phyloP scores from a whole-genome alignment of 2,329 filamentous ascomycete species.

The Hyphodiscus sp. region DNA sequence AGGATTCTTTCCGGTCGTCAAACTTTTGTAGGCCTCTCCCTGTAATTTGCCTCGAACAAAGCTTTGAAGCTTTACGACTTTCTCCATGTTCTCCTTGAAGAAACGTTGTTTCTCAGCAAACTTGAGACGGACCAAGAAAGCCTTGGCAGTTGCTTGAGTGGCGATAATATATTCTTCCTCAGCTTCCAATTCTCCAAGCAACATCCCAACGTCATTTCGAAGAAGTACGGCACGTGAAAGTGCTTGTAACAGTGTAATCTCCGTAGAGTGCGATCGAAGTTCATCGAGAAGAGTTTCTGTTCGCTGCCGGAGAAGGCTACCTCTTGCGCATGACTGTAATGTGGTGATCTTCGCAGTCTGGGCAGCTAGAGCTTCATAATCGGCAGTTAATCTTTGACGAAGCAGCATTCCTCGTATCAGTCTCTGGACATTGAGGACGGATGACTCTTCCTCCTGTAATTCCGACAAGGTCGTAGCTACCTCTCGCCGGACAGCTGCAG shows the following conservation, averaged over 20 bases:
- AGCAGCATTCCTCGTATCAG: conserved; percentile 55
- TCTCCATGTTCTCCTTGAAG: conserved; percentile 96
- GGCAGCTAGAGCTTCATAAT: conserved; percentile 49
- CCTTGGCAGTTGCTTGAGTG: conserved; percentile 69
- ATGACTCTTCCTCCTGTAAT: conserved; percentile 40
- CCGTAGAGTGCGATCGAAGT: conserved; percentile 60
- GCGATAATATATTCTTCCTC: conserved; percentile 72
- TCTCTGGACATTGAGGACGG: conserved; percentile 49
- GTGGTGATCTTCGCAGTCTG: conserved; percentile 50
- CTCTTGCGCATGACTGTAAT: conserved; percentile 63
- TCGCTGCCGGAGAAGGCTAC: conserved; percentile 55
- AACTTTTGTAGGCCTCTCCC: conserved; percentile 94
- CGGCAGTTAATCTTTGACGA: conserved; percentile 42
- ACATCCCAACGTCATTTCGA: conserved; percentile 64
- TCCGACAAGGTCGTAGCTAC: conserved; percentile 42
- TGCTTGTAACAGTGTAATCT: conserved; percentile 66
- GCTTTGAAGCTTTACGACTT: conserved; percentile 97
- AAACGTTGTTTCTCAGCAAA: conserved; percentile 83
- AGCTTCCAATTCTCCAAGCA: conserved; percentile 72
- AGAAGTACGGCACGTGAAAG: conserved; percentile 73
- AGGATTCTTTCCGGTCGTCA: conserved; percentile 93
- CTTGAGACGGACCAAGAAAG: conserved; percentile 62
- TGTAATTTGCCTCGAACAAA: conserved; percentile 93
- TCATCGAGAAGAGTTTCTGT: conserved; percentile 60
- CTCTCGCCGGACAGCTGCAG: conserved; percentile 46